phyloP scores from a whole-genome alignment of 306 rosid species.

The Pterocarpus macrocarpus region DNA sequence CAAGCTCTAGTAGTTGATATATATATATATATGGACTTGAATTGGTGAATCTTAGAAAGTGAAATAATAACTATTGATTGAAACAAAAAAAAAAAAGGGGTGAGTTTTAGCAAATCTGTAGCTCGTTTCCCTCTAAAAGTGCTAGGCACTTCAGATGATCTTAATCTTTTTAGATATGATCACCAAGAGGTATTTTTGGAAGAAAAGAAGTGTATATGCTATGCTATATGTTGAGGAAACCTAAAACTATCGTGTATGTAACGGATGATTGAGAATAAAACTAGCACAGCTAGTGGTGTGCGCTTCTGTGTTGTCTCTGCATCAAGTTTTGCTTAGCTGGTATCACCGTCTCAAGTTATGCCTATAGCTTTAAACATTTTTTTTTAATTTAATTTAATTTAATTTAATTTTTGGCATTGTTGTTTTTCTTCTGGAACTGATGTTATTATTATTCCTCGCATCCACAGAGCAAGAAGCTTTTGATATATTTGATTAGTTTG shows the following conservation, averaged over 20 bases:
- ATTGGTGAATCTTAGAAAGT: conserved; percentile 14
- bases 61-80: conserved; percentile 13
- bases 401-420: not conserved
- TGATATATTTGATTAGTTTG: no score
- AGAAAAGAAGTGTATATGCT: not conserved
- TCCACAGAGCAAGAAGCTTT: no score
- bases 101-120: not conserved
- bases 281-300: conserved; percentile 45
- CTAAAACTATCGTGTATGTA: conserved; percentile 3
- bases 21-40: not conserved
- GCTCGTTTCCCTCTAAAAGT: not conserved
- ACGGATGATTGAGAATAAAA: conserved; percentile 45
- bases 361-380: not conserved
- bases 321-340: conserved; percentile 24
- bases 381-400: no score
- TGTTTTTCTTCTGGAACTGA: not conserved
- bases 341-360: not conserved
- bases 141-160: conserved; percentile 19
- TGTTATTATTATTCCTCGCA: not conserved
- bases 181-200: not conserved
- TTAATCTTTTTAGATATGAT: not conserved
- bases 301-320: not conserved
- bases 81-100: not conserved
- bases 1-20: conserved; percentile 54
- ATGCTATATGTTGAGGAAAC: not conserved